Percentiles rank a stretch among this genome's conserved stretches.
phyloP scores from a whole-genome alignment of 768 basidiomycete species.

The Pleurotus cornucopiae region DNA sequence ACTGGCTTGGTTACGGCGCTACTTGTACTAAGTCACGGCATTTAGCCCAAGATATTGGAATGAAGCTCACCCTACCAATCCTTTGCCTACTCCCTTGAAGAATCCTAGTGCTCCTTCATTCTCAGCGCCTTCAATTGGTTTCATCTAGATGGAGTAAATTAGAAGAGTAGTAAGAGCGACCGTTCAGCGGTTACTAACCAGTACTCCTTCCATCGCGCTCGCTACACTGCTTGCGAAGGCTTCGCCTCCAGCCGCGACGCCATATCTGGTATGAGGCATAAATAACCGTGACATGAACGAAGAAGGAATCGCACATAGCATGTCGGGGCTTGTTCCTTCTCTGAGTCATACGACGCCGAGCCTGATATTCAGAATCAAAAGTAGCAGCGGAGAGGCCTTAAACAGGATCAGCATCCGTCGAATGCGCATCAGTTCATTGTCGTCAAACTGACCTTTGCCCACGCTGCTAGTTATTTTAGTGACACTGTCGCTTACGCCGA shows the following conservation, averaged over 20 bases:
- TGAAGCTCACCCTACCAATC: conserved; percentile 79
- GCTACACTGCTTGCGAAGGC: conserved; percentile 91
- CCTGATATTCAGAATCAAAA: conserved; percentile 94
- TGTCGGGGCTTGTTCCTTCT: conserved; percentile 93
- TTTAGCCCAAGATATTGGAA: background rate
- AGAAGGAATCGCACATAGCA: conserved; percentile 64
- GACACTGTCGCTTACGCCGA: conserved; percentile 91
- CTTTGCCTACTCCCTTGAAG: conserved; percentile 97
- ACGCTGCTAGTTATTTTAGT: conserved; percentile 98
- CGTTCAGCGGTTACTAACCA: conserved; percentile 42
- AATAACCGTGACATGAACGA: background rate
- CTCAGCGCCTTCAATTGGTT: conserved; percentile 96
- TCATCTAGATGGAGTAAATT: conserved; percentile 55
- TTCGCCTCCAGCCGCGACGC: conserved; percentile 92
- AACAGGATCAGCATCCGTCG: background rate
- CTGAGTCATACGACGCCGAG: conserved; percentile 80
- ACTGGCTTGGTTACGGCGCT: conserved; percentile 95
- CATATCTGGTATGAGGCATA: conserved; percentile 55
- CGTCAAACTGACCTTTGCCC: conserved; percentile 68
- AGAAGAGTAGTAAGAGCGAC: background rate
- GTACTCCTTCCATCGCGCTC: conserved; percentile 93
- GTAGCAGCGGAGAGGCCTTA: conserved; percentile 93
- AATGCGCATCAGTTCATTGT: too few relatives aligned
- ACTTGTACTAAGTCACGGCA: background rate
- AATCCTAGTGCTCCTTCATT: conserved; percentile 92